A percentile compares a stretch with the other conserved stretches of the same genome.
Conservation (phyloP, 306 rosid genomes). For the Vachellia pachyceras region DNA sequence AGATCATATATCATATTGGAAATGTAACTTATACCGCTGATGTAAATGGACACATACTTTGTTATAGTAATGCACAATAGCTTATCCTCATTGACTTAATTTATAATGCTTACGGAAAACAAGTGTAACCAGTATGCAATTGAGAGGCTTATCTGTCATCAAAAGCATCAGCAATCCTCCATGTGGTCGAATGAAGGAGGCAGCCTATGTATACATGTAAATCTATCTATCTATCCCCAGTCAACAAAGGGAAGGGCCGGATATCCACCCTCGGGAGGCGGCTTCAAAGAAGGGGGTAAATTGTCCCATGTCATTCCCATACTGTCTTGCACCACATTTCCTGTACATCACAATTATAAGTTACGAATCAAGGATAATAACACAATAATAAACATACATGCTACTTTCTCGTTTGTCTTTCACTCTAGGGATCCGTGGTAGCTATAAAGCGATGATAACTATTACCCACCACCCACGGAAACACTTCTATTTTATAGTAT, state of each 20-base stretch:
- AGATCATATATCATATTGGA: no score
- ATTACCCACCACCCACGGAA: neutral
- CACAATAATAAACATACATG: neutral
- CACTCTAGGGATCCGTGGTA: neutral
- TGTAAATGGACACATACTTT: neutral
- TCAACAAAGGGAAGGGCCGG: constrained; percentile 59
- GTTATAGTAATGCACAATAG: neutral
- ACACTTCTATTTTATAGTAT: neutral
- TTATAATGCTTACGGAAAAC: neutral
- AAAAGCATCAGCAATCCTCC: neutral
- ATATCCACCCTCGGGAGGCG: constrained; percentile 75
- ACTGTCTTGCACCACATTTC: constrained; percentile 49
- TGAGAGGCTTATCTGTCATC: neutral
- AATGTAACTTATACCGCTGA: no score
- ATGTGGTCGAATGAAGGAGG: neutral
- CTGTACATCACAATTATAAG: constrained; percentile 44
- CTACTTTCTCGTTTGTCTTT: no score
- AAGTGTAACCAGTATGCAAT: neutral
- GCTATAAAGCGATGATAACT: neutral
- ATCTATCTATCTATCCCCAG: constrained; percentile 61
- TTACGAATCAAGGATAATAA: neutral
- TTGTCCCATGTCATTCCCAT: constrained; percentile 65
- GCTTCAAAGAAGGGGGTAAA: constrained; percentile 75
- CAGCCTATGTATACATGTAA: neutral
- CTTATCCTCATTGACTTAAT: neutral